phyloP scores from a whole-genome alignment of 2,329 filamentous ascomycete species.

The Aspergillus uvarum region DNA sequence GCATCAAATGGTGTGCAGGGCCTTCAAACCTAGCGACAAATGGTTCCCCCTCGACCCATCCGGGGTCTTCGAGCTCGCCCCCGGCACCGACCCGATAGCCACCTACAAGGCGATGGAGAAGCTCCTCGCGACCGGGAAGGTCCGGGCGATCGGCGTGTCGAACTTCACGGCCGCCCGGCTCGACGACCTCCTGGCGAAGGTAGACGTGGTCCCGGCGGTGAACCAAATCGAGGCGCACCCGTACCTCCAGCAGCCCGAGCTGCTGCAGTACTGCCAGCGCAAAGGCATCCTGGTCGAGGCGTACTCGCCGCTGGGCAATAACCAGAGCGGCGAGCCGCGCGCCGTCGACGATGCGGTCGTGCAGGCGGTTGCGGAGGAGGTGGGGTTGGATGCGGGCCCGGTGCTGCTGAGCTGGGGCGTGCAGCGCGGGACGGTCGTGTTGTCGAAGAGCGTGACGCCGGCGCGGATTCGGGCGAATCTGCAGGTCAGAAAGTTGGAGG shows the following conservation, averaged over 20 bases:
- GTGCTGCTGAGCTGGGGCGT: constrained; percentile 56
- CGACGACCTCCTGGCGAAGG: constrained; percentile 67
- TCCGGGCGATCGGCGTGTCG: constrained; percentile 69
- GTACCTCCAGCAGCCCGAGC: constrained; percentile 5
- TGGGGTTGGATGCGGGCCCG: constrained; percentile 57
- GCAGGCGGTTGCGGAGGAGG: constrained; percentile 60
- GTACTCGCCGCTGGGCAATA: constrained; percentile 53
- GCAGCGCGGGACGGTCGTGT: constrained; percentile 53
- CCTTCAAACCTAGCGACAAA: constrained; percentile 22
- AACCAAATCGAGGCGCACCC: constrained; percentile 58
- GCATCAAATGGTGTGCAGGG: constrained; percentile 4
- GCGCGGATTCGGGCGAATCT: constrained; percentile 51
- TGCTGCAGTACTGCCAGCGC: constrained; percentile 12
- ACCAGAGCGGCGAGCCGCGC: constrained; percentile 44
- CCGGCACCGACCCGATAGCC: constrained; percentile 23
- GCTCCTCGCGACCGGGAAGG: constrained; percentile 57
- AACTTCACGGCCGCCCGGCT: constrained; percentile 72
- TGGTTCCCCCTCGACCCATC: constrained; percentile 26
- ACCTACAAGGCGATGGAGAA: constrained; percentile 62
- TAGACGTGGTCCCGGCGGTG: constrained; percentile 66
- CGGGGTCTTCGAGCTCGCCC: constrained; percentile 23
- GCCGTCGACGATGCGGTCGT: constrained; percentile 61
- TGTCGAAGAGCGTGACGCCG: constrained; percentile 56
- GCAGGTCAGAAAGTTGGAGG: constrained; percentile 29
- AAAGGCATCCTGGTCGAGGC: constrained; percentile 32